phyloP scores from a whole-genome alignment of 306 rosid species.

The Bauhinia variegata region DNA sequence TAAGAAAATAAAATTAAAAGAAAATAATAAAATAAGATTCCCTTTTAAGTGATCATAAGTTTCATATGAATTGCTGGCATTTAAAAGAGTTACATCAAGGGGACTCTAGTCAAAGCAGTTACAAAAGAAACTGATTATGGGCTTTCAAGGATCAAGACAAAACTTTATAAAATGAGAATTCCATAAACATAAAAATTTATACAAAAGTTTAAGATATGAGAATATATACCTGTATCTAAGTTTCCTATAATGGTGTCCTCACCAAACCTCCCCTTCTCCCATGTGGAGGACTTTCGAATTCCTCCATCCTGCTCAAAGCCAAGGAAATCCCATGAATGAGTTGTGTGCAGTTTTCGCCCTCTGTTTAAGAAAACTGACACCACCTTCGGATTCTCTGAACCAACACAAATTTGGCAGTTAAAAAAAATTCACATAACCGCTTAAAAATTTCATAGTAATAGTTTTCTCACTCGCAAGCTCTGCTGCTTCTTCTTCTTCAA shows the following conservation, averaged over 20 bases:
- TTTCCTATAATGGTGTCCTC: slow-evolving; percentile 66
- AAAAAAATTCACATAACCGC: not conserved
- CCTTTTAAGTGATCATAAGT: no score
- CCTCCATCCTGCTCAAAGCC: slow-evolving; percentile 42
- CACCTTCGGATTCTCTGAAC: slow-evolving; percentile 57
- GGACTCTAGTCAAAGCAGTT: no score
- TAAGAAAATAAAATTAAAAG: no score
- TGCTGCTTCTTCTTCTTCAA: slow-evolving; percentile 57
- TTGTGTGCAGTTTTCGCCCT: slow-evolving; percentile 56
- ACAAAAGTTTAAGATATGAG: no score
- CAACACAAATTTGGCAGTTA: not conserved
- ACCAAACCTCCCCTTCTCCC: slow-evolving; percentile 55
- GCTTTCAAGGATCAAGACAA: no score
- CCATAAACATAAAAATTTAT: no score
- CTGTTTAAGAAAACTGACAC: slow-evolving; percentile 56
- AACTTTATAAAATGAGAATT: no score
- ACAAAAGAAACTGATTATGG: no score
- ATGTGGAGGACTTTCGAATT: slow-evolving; percentile 37
- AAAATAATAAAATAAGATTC: no score
- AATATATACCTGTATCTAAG: slow-evolving; percentile 72
- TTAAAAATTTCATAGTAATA: not conserved
- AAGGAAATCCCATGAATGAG: slow-evolving; percentile 72
- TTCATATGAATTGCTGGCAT: no score
- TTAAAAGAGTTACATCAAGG: no score
- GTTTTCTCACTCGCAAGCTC: slow-evolving; percentile 48